These are phyloP conservation scores for Inonotus obliquus DNA, from an alignment of 1,284 basidiomycete genomes.

Conservation along the genomic window DNA sequence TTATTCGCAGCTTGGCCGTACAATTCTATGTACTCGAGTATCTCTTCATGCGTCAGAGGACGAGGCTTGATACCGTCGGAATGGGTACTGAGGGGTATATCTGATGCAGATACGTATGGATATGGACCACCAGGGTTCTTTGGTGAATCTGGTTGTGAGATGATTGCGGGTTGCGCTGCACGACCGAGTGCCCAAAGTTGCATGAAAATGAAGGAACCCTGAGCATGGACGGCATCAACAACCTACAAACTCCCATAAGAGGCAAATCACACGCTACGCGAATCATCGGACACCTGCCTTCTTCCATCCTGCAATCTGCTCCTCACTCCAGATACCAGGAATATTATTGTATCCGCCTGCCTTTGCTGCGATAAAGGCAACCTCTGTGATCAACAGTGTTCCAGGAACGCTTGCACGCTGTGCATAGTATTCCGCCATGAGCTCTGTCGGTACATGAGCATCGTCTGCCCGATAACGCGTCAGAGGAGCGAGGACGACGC, in stretches of 20 bases:
- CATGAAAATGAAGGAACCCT: slow-evolving; percentile 34
- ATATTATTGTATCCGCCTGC: slow-evolving; percentile 21
- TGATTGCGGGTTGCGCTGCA: slow-evolving; percentile 27
- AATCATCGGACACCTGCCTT: slow-evolving; percentile 16
- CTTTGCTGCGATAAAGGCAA: slow-evolving; percentile 25
- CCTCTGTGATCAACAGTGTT: slow-evolving; percentile 31
- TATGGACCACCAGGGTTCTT: slow-evolving; percentile 28
- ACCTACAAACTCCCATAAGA: slow-evolving; percentile 20
- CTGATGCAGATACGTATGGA: slow-evolving; percentile 37
- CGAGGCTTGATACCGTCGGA: slow-evolving; percentile 22
- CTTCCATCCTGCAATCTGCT: slow-evolving; percentile 30
- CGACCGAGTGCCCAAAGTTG: slow-evolving; percentile 47
- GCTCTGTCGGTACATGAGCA: slow-evolving; percentile 23
- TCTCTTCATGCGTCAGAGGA: slow-evolving; percentile 23
- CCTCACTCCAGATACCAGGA: slow-evolving; percentile 26
- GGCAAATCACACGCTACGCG: background rate
- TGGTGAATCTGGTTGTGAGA: slow-evolving; percentile 19
- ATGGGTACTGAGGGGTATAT: slow-evolving; percentile 36
- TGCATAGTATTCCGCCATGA: slow-evolving; percentile 25
- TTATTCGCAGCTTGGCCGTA: slow-evolving; percentile 18
- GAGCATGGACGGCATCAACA: slow-evolving; percentile 37
- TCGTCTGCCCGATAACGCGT: slow-evolving; percentile 29
- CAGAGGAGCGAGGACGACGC: slow-evolving; percentile 31
- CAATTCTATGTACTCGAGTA: slow-evolving; percentile 1
- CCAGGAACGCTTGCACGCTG: slow-evolving; percentile 28